Evolutionary conservation across 345 rosid species (phyloP).

Genomic region (Corymbia maculata): DNA sequence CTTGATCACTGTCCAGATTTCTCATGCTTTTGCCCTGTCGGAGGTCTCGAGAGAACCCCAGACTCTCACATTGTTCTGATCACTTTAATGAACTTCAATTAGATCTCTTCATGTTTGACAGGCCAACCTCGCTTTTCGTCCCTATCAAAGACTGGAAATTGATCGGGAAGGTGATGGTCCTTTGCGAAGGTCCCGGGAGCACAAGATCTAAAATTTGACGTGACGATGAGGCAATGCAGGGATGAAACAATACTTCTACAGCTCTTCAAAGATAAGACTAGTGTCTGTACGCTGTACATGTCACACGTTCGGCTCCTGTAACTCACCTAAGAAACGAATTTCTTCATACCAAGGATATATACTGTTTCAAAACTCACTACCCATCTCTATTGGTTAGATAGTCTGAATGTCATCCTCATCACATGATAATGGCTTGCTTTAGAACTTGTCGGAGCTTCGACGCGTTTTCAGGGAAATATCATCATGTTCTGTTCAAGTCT

Average conservation of each 20-base stretch:
- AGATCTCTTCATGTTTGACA: constrained; percentile 17
- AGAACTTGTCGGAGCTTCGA: not conserved
- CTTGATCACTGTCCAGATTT: constrained; percentile 54
- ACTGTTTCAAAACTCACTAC: not conserved
- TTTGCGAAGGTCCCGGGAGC: constrained; percentile 23
- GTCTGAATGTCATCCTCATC: not conserved
- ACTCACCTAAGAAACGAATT: not conserved
- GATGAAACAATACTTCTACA: not conserved
- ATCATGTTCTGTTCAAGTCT: not conserved
- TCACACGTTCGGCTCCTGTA: not conserved
- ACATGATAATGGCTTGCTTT: not conserved
- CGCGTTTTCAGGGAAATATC: not conserved
- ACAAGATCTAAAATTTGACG: constrained; percentile 37
- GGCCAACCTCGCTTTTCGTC: constrained; percentile 71
- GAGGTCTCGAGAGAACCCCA: constrained; percentile 46
- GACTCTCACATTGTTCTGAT: not conserved
- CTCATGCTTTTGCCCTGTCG: constrained; percentile 47
- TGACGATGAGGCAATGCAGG: not conserved
- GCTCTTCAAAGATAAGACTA: not conserved
- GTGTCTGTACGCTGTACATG: not conserved
- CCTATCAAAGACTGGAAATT: constrained; percentile 75
- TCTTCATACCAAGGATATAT: not conserved
- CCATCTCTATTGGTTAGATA: not conserved
- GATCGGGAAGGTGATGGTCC: constrained; percentile 77
- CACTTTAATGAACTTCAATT: not conserved